phyloP scores from a whole-genome alignment of 768 basidiomycete species.

The Cystofilobasidium bisporidii region DNA sequence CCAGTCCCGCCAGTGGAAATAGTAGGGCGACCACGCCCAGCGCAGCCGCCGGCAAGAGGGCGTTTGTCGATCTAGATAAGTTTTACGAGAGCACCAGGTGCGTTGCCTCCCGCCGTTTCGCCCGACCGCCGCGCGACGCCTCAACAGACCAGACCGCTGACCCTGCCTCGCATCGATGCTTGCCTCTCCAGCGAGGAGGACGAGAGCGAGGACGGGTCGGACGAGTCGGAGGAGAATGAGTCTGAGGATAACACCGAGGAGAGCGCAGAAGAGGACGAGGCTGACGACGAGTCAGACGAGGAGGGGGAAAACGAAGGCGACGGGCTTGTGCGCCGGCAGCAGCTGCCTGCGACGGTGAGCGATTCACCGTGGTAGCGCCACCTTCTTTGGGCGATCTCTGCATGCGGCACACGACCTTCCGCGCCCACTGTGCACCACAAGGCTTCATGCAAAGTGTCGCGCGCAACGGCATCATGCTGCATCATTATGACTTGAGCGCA shows the following conservation, averaged over 20 bases:
- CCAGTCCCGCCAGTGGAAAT: constrained; percentile 18
- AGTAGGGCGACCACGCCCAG: constrained; percentile 39
- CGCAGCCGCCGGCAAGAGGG: constrained; percentile 35
- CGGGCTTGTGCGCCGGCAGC: background rate
- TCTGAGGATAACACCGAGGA: constrained; percentile 38
- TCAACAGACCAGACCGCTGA: background rate
- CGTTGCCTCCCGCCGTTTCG: constrained; percentile 13
- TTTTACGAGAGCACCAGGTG: constrained; percentile 51
- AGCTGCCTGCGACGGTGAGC: background rate
- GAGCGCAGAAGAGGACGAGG: constrained; percentile 17
- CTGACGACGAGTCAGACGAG: constrained; percentile 22
- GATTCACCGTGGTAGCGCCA: background rate
- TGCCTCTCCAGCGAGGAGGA: background rate
- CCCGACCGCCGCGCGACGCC: too few species aligned
- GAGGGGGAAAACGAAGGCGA: constrained; percentile 40
- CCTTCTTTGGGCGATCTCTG: too few species aligned
- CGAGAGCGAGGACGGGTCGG: constrained; percentile 8
- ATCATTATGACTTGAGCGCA: too few species aligned
- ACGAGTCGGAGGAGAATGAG: constrained; percentile 29
- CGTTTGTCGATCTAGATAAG: constrained; percentile 52
- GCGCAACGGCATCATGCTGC: too few species aligned
- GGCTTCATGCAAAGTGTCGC: too few species aligned
- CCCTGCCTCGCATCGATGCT: background rate
- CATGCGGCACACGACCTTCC: too few species aligned
- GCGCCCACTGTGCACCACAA: too few species aligned